Evolutionary conservation across 768 basidiomycete genomes (phyloP).

Genomic region (Peribolospora baueri): DNA sequence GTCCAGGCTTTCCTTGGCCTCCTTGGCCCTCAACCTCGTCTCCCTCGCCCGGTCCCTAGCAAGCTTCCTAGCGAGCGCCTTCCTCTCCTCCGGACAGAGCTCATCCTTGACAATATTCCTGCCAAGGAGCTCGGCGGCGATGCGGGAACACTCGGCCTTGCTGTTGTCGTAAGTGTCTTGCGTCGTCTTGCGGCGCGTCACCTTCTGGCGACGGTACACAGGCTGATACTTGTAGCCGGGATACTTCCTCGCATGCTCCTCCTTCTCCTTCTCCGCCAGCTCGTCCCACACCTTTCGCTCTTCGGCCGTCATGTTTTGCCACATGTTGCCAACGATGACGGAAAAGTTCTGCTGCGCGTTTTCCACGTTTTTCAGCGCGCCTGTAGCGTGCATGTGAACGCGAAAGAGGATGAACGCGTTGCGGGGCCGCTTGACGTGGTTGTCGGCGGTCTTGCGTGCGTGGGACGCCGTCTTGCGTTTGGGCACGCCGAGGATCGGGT

Average conservation of each 20-base stretch:
- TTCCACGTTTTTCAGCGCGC: constrained; percentile 3
- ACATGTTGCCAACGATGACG: constrained; percentile 11
- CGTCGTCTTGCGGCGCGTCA: too few species aligned
- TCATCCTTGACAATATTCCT: too few species aligned
- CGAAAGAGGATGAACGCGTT: constrained; percentile 17
- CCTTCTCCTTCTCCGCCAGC: constrained; percentile 10
- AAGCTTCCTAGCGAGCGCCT: too few species aligned
- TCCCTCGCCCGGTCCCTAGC: too few species aligned
- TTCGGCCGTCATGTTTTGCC: constrained; percentile 7
- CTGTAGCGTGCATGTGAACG: constrained; percentile 7
- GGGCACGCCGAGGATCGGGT: constrained; percentile 2
- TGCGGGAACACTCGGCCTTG: too few species aligned
- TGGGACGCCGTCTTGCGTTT: constrained; percentile 6
- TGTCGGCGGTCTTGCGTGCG: constrained; percentile 13
- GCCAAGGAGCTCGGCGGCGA: too few species aligned
- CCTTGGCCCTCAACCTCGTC: too few species aligned
- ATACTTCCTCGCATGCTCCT: constrained; percentile 10
- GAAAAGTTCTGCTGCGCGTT: constrained; percentile 12
- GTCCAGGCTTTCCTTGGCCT: too few species aligned
- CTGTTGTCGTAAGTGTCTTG: too few species aligned
- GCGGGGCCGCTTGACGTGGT: constrained; percentile 15
- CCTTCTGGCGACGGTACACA: too few species aligned
- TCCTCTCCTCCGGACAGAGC: too few species aligned
- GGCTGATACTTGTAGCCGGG: constrained; percentile 15
- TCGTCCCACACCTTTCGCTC: constrained; percentile 12